Conservation (phyloP, 441 rosid genomes). For the Pelargonium citronellum region DNA sequence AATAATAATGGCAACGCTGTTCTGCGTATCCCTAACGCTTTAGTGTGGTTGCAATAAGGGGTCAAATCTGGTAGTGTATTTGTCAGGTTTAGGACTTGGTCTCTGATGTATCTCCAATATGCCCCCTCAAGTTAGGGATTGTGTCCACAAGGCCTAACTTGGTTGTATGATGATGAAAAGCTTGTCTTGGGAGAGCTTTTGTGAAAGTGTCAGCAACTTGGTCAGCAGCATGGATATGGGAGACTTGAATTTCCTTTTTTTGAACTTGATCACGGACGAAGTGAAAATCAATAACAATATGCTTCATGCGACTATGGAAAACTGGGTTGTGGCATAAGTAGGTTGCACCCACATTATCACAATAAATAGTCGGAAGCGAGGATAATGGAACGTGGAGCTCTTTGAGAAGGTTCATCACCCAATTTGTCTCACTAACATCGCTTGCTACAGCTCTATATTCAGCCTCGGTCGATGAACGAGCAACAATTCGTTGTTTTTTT, state of each 20-base stretch:
- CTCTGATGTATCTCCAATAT: background rate
- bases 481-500: background rate
- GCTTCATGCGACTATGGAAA: background rate
- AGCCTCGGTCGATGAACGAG: background rate
- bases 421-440: background rate
- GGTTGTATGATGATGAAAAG: background rate
- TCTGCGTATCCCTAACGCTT: no score
- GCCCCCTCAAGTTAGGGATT: background rate
- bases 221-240: background rate
- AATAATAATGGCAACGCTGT: no score
- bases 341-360: background rate
- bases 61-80: no score
- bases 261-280: background rate
- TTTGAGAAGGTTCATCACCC: background rate
- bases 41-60: no score
- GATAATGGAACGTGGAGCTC: background rate
- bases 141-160: background rate
- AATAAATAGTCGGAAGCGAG: background rate
- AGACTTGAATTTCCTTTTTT: background rate
- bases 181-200: background rate
- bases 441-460: background rate
- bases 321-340: background rate
- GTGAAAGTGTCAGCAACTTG: background rate
- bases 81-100: no score
- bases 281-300: conserved; percentile 8